These are phyloP conservation scores for Taphrina pruni DNA, from an alignment of 1,139 yeast genomes.

Conservation along the genomic window DNA sequence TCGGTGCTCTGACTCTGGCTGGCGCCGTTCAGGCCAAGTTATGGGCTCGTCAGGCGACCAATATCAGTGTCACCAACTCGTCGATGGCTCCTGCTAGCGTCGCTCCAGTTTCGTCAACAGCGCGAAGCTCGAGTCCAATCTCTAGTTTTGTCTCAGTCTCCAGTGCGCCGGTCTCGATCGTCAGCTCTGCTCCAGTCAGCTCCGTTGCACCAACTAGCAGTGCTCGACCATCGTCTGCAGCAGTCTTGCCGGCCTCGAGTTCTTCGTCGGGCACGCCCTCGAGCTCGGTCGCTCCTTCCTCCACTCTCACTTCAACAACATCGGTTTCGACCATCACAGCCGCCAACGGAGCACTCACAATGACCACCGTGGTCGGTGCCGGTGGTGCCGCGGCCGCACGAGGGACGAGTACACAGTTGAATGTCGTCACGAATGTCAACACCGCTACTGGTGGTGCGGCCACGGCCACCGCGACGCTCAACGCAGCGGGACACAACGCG, in stretches of 20 bases:
- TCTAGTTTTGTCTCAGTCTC: background rate
- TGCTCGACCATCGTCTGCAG: constrained; percentile 13
- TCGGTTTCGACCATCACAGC: constrained; percentile 7
- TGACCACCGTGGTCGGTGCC: constrained; percentile 27
- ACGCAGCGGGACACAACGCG: constrained; percentile 11
- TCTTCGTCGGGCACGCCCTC: constrained; percentile 11
- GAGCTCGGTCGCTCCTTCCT: background rate
- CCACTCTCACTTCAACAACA: background rate
- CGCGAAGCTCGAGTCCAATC: background rate
- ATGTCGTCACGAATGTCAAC: constrained; percentile 25
- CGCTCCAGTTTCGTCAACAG: background rate
- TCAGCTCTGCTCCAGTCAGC: constrained; percentile 5
- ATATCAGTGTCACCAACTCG: constrained; percentile 15
- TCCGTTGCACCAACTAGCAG: constrained; percentile 3
- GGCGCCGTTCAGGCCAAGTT: constrained; percentile 13
- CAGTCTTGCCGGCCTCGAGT: constrained; percentile 2
- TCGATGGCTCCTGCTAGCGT: background rate
- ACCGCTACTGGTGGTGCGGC: constrained; percentile 15
- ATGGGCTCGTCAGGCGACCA: constrained; percentile 23
- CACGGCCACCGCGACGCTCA: constrained; percentile 18
- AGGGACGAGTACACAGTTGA: constrained; percentile 22
- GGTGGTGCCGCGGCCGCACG: constrained; percentile 20
- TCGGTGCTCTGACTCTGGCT: background rate
- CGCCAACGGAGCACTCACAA: constrained; percentile 27
- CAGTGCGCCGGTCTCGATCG: background rate